Base-by-base conservation (phyloP, 805 yeast species). In the Lachancea thermotolerans region DNA sequence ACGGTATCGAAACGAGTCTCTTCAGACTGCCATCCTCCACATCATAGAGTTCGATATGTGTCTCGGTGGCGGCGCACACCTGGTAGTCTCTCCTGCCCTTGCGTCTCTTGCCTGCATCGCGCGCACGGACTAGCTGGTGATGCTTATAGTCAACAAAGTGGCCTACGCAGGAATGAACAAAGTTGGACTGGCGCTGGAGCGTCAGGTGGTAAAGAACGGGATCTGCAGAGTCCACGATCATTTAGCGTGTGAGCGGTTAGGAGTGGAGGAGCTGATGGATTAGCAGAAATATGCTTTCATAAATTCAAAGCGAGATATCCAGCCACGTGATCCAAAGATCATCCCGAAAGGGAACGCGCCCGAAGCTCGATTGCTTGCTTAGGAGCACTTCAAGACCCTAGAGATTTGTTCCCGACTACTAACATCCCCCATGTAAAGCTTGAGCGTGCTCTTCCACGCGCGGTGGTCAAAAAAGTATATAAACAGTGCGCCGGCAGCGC, bases 131-230 rank as follows among this genome's bases (percentile, higher is more conserved):
- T 25, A 15, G 16, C 6, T 16, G 39, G 36, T 37, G 28, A 9
- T 42, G 35, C n/a, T 35, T 40, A n/a, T 34, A n/a, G 30, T 53
- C 87, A 1, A 75, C 64, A 58, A 89, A 88, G 50, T 74, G 76
- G 1, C 96, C 96, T 6, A 78, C 71, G n/a, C 81, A 69, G 1
- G 89, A 72, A 29, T 64, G 62, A 5, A 73, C 60, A 3, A 79
- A 71, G 35, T 79, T 71, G 5, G 79, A 62, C 2, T 90, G 82
- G 7, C 68, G 71, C 51, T 74, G 74, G n/a, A 88, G 68, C 7
- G 96, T 85, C 49, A 85, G 69, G 54, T 86, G 75, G 40, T 44
- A 44, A 11, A 44, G 42, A 18, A 29, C 30, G 12, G 39, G 18
- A 7, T 36, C 40, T 16, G 38, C 7, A 12, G 43, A 18, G 28